Conservation (phyloP, 1,284 basidiomycete species). For the Trametes versicolor region DNA sequence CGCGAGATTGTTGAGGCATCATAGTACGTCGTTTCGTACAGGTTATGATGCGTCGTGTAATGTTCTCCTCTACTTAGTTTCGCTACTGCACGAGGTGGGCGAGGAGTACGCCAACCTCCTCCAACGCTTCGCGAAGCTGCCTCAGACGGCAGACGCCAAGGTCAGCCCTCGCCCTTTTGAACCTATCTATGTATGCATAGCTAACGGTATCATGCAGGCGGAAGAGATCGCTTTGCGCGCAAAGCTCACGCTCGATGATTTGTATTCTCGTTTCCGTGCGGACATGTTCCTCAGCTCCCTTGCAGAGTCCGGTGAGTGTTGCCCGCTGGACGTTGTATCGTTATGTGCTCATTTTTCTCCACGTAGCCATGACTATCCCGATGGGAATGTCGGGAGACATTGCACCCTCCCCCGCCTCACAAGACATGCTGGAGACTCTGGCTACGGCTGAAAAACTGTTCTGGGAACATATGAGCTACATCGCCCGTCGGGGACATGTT, state of each 20-base stretch:
- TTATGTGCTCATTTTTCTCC: neutral
- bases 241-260: constrained; percentile 77
- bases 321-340: neutral
- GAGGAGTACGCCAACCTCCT: constrained; percentile 67
- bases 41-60: constrained; percentile 16
- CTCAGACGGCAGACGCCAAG: constrained; percentile 65
- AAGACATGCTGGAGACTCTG: constrained; percentile 71
- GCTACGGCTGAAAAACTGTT: constrained; percentile 76
- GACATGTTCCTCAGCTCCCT: constrained; percentile 91
- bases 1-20: constrained; percentile 74
- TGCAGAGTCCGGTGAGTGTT: constrained; percentile 80
- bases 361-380: constrained; percentile 82
- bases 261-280: constrained; percentile 78
- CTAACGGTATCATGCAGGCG: constrained; percentile 53
- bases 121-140: constrained; percentile 66
- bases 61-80: constrained; percentile 59
- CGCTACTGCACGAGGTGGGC: constrained; percentile 73
- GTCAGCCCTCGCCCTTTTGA: too few relatives aligned
- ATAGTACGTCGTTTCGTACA: constrained; percentile 61
- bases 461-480: constrained; percentile 70
- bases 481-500: constrained; percentile 68
- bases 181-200: neutral
- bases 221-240: constrained; percentile 80
- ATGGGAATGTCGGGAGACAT: constrained; percentile 74
- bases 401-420: constrained; percentile 53